Conservation (phyloP, 2,329 filamentous ascomycete species). For the Drechmeria coniospora region DNA sequence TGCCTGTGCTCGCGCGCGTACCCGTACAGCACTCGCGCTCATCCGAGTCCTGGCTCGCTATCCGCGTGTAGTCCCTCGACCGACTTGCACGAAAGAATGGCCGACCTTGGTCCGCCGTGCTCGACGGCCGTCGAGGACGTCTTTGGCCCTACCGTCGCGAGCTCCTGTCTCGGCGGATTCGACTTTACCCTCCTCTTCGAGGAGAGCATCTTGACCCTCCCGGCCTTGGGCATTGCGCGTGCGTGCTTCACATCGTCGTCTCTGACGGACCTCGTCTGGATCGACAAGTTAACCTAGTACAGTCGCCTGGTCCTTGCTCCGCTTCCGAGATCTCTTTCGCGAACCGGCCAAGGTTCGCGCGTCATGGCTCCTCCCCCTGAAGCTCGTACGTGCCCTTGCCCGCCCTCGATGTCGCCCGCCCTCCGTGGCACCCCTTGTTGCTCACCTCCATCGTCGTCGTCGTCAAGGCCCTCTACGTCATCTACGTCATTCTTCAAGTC, state of each 20-base stretch:
- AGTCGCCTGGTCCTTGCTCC: conserved; percentile 3
- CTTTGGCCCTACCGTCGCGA: conserved; percentile 8
- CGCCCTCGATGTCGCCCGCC: too few species aligned
- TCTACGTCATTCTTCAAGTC: conserved; percentile 5
- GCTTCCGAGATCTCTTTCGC: conserved; percentile 2
- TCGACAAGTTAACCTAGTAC: conserved; percentile 1
- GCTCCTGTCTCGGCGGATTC: conserved; percentile 10
- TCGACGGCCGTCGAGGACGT: conserved; percentile 4
- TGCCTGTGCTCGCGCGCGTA: too few species aligned
- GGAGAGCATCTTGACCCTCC: conserved; percentile 10
- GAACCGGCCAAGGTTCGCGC: conserved; percentile 3
- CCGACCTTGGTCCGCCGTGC: conserved; percentile 1
- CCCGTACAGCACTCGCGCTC: too few species aligned
- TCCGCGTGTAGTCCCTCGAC: too few species aligned
- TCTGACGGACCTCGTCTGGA: neutral
- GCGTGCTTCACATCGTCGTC: neutral
- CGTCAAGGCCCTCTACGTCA: conserved; percentile 1
- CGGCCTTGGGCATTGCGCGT: conserved; percentile 8
- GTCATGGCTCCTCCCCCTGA: conserved; percentile 6
- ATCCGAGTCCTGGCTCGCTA: too few species aligned
- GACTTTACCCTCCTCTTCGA: conserved; percentile 15
- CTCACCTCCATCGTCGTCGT: too few species aligned
- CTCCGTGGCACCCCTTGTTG: too few species aligned
- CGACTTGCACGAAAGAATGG: too few species aligned
- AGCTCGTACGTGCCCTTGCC: conserved; percentile 3